Evolutionary conservation across 306 rosid species (phyloP), one percentile per base, ranked within the genome.

Genomic region (Glycine soja): DNA sequence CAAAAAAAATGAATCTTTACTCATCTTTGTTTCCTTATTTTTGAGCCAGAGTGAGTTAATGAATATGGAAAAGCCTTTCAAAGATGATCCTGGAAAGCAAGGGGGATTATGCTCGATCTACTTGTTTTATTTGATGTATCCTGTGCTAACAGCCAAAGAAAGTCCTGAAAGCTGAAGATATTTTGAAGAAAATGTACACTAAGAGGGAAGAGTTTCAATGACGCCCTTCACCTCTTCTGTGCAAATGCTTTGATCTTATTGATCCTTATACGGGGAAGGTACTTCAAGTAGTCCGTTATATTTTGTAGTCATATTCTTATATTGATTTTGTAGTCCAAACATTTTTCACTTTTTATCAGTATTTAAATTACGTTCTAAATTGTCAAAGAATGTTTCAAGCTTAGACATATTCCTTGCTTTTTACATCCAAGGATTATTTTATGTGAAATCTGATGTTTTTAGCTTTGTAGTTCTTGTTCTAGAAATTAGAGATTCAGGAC

Each of bases 211-310:
- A 95, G 86, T 89, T 81, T 85, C 94, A 90, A 54, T 95, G 99
- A 98, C 98, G 91, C 18, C 99, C 99, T 81, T 85, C 94, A 54
- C 88, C 98, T 75, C 83, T 95, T 76, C 85, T 95, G 76, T 95
- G 99, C 98, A 95, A 95, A 81, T 98, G 99, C 53, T 93, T 88
- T 87, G 99, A 95, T 92, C 94, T 95, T 82, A 85, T 86, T 72
- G 99, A 95, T 92, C 99, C 99, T 78, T 93, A 86, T 82, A 88
- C 92, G 91, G 99, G 99, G 79, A 95, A 95, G 99, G 99, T 95
- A 81, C 62, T 59, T 47, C 46, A 74, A 69, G 72, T 66, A 59
- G 63, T 74, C 51, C 7, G 77, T 72, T 77, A 53, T 7, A 10
- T 74, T 85, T 62, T 74, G 7, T 32, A 30, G 14, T 77, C 34